Base-by-base conservation (phyloP, 2,329 filamentous ascomycete genomes). In the Paecilomyces fulvus region DNA sequence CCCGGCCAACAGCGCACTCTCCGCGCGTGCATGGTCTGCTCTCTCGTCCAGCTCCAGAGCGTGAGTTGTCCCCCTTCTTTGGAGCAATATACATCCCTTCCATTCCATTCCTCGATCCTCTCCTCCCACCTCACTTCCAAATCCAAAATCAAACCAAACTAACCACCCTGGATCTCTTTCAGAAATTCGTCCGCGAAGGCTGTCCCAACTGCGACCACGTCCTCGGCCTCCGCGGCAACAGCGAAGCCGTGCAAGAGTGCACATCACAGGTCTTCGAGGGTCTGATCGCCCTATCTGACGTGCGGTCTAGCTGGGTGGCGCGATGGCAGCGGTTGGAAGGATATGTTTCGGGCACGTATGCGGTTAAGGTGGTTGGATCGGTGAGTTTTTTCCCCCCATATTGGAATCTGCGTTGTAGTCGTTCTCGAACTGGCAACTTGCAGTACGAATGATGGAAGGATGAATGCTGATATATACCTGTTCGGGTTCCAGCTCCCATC, bases 21-120 rank as follows among this genome's bases (percentile, higher is more conserved):
- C 64, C 92, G 94, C 75, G 94, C 94, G 68, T 99, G 94, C 80
- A 96, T 99, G 91, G 90, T 97, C 65, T 99, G 94, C 83, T 92
- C 90, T 55, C 88, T 97, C 70, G 90, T 97, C 62, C 90, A 92
- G 80, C 87, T 89, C 59, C 85, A 87, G 68, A 81, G 80, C 63
- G 88, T 91, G 78, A 64, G 82, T 71, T 51, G 49, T 17, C 30
- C 52, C 53, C 51, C 48, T 53, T 56, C 30, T 58, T 60, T 30
- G 57, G 56, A 52, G 25, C 25, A 3, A 28, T 28, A 28, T 28
- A 6, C 25, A 21, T 21, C 25, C 25, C 3, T 5, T 5, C 5
- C 5, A 3, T 28, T 28, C 25, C 25, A 28, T 28, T 28, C 25
- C 25, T 28, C 7, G 25, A 28, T 28, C 56, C 30, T 52, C 55